Percentiles rank a stretch among this genome's conserved stretches.
These are phyloP conservation scores for Sicyos edulis DNA, from an alignment of 306 rosid genomes.

Conservation along the genomic window DNA sequence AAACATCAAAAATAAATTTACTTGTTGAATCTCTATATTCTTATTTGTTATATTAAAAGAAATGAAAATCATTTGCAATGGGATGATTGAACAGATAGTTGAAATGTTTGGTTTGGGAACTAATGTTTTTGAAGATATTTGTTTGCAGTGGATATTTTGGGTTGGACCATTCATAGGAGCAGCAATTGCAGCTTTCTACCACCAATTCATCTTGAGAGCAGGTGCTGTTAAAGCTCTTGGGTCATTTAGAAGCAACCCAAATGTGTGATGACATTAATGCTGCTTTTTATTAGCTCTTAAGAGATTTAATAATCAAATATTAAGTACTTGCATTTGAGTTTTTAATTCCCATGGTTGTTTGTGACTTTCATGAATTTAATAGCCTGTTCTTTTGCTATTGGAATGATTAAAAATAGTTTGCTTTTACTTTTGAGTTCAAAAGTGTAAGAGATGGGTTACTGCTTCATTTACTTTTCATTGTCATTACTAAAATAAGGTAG, in stretches of 20 bases:
- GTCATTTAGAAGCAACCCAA: constrained; percentile 82
- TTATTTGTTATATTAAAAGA: too few relatives aligned
- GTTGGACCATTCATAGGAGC: constrained; percentile 91
- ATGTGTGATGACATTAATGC: not conserved
- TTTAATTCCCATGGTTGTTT: not conserved
- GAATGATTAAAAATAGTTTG: not conserved
- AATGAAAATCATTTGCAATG: too few relatives aligned
- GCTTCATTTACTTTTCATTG: too few relatives aligned
- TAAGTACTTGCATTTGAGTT: not conserved
- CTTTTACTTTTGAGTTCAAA: too few relatives aligned
- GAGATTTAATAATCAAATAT: not conserved
- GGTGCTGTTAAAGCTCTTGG: constrained; percentile 82
- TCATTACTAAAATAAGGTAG: too few relatives aligned
- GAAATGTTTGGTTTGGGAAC: not conserved
- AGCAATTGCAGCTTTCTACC: constrained; percentile 91
- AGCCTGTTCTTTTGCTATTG: not conserved
- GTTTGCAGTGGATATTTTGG: constrained; percentile 86
- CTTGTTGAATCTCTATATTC: too few relatives aligned
- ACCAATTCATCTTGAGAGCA: constrained; percentile 87
- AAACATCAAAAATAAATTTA: too few relatives aligned
- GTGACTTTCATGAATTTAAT: not conserved
- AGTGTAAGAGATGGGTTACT: too few relatives aligned
- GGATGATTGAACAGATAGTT: too few relatives aligned
- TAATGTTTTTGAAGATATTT: not conserved
- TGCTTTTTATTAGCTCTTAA: not conserved